Evolutionary conservation across 805 yeast species (phyloP), one percentile per base, ranked within the genome.

Genomic region (Yamadazyma laniorum): DNA sequence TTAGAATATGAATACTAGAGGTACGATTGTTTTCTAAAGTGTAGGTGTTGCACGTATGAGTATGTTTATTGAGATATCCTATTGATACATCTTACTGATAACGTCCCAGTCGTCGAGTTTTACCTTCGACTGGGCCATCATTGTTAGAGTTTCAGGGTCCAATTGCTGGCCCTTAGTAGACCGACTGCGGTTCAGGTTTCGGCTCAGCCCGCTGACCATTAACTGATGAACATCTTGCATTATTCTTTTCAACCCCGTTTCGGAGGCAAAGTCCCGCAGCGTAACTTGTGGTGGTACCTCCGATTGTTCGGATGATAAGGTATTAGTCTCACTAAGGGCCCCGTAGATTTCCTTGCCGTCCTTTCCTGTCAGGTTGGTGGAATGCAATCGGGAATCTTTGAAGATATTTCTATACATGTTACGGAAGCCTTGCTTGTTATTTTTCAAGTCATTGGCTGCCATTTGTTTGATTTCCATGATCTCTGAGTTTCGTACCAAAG

Each of bases 161-260:
- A 21, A 15, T 35, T 18, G 29, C 13, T 11, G 11, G 16, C 25
- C 25, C n/a, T 16, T 18, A 8, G 16, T 21, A 22, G 32, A 8
- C 7, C 15, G 7, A 9, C 23, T 21, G 9, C 23, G 23, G 13
- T 29, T 27, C 5, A 7, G 7, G 25, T 23, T 37, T 26, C 44
- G 37, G 26, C 34, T 18, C 14, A 37, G 37, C 17, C 54, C 61
- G 29, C 41, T 40, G 14, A 49, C 40, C 35, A 54, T 50, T 29
- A 53, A 28, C 26, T 48, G 48, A 46, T 66, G 65, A n/a, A 63
- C 65, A 9, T 47, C 49, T 40, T 55, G 58, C 61, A 59, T 60
- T 8, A 63, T 45, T 14, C 39, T 41, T 41, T 60, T 61, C 32
- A 62, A 39, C 23, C 53, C 56, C 15, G 13, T 12, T 18, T 36